Evolutionary conservation across 352 stramenopile genomes (phyloP).

Genomic region (Globisporangium carolinianum): DNA sequence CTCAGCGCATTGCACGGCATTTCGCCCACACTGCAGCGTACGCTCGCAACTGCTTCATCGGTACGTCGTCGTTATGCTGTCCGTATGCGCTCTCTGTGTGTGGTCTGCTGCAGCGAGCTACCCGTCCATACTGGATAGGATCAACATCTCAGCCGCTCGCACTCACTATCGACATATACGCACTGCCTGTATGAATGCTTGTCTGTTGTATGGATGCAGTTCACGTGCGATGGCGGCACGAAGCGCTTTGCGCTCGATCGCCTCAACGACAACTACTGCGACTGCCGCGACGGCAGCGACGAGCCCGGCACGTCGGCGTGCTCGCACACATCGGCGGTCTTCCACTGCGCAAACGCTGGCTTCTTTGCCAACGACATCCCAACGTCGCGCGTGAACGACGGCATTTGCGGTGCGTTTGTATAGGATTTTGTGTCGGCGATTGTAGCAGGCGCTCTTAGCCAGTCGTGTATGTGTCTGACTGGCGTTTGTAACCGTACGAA

Average conservation of each 20-base stretch:
- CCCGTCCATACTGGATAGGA: not conserved
- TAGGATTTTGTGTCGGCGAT: too few species aligned
- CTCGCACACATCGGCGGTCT: slow-evolving; percentile 42
- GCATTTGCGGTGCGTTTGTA: slow-evolving; percentile 45
- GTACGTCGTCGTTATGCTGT: slow-evolving; percentile 17
- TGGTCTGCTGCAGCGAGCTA: not conserved
- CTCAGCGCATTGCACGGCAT: slow-evolving; percentile 27
- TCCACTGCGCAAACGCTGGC: slow-evolving; percentile 72
- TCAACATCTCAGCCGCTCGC: not conserved
- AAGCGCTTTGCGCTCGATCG: slow-evolving; percentile 40
- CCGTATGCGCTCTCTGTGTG: not conserved
- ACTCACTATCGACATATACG: slow-evolving; percentile 1
- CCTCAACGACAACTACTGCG: slow-evolving; percentile 94
- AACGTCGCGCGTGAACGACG: slow-evolving; percentile 68
- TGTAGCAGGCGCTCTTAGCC: too few species aligned
- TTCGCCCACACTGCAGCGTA: slow-evolving; percentile 30
- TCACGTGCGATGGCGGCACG: slow-evolving; percentile 60
- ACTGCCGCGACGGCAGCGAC: slow-evolving; percentile 88
- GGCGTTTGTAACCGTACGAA: too few species aligned
- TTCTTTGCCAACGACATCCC: slow-evolving; percentile 57
- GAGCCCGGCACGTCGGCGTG: slow-evolving; percentile 86
- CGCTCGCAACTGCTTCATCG: slow-evolving; percentile 23
- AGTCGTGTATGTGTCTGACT: too few species aligned
- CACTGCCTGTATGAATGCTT: not conserved
- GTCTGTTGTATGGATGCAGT: slow-evolving; percentile 20